phyloP scores from a whole-genome alignment of 306 rosid species.

The Rosa persica region DNA sequence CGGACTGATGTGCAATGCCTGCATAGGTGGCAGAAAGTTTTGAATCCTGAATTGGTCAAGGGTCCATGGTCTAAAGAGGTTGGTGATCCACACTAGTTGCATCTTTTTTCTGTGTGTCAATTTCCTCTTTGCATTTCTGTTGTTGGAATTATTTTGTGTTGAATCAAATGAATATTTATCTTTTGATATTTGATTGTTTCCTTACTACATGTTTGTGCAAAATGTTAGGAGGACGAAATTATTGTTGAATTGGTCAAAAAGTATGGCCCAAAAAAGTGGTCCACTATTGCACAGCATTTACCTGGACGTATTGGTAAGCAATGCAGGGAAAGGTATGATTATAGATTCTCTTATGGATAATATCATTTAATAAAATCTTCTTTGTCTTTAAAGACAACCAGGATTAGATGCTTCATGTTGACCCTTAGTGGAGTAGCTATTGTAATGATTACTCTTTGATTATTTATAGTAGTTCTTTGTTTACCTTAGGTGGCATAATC shows the following conservation, averaged over 20 bases:
- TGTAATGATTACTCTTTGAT: not conserved
- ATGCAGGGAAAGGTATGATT: constrained; percentile 94
- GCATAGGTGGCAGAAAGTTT: constrained; percentile 99
- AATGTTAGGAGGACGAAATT: constrained; percentile 80
- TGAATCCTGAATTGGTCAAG: constrained; percentile 94
- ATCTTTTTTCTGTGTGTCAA: constrained; percentile 10
- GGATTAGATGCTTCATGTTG: constrained; percentile 10
- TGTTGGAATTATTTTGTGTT: not conserved
- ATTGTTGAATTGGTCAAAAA: constrained; percentile 72
- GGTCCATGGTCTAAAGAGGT: constrained; percentile 99
- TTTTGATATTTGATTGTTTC: constrained; percentile 18
- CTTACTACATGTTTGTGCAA: constrained; percentile 25
- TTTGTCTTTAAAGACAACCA: not conserved
- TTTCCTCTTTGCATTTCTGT: constrained; percentile 14
- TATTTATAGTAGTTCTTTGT: not conserved
- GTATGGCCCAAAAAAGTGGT: constrained; percentile 96
- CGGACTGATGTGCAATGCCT: constrained; percentile 98
- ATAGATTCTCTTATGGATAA: constrained; percentile 12
- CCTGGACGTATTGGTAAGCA: constrained; percentile 99
- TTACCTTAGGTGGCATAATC: constrained; percentile 91
- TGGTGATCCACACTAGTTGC: constrained; percentile 28
- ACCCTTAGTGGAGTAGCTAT: not conserved
- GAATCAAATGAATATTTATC: constrained; percentile 4
- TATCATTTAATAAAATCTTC: not conserved
- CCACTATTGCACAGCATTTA: constrained; percentile 82